Evolutionary conservation across 164 flowering plant species (phyloP).

Genomic region (Liquidambar formosana): DNA sequence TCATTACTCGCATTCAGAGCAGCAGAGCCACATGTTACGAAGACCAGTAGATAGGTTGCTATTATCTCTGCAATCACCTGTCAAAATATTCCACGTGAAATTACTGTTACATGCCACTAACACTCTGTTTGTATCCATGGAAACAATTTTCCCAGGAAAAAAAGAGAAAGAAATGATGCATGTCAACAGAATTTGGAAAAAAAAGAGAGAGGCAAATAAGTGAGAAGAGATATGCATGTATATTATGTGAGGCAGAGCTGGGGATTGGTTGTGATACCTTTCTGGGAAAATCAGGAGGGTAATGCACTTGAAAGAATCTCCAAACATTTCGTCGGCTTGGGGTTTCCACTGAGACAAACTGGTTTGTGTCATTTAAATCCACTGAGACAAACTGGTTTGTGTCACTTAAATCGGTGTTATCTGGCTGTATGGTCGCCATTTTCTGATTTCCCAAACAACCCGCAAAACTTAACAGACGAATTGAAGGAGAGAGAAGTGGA

Average conservation of each 20-base stretch:
- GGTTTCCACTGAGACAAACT: too few species aligned
- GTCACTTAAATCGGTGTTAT: too few species aligned
- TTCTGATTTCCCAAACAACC: not conserved
- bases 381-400: slow-evolving; percentile 7
- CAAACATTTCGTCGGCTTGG: slow-evolving; percentile 1
- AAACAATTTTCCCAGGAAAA: not conserved
- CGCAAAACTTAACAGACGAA: too few species aligned
- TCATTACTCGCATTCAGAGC: slow-evolving; percentile 52
- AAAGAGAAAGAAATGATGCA: not conserved
- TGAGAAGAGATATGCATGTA: not conserved
- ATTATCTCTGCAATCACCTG: slow-evolving; percentile 73
- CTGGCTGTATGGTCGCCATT: not conserved
- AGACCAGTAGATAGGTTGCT: slow-evolving; percentile 70
- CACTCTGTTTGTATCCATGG: not conserved
- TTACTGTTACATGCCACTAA: not conserved
- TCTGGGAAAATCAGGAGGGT: slow-evolving; percentile 35
- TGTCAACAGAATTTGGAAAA: not conserved
- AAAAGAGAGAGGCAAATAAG: not conserved
- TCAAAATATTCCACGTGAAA: not conserved
- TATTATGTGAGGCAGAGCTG: not conserved
- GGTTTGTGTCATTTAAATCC: too few species aligned
- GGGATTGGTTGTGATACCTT: slow-evolving; percentile 38
- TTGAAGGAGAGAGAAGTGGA: too few species aligned
- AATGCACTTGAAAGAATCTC: slow-evolving; percentile 19
- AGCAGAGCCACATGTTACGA: slow-evolving; percentile 74